phyloP scores from a whole-genome alignment of 78 protist genomes.

The Dictyostelium capitatum region DNA sequence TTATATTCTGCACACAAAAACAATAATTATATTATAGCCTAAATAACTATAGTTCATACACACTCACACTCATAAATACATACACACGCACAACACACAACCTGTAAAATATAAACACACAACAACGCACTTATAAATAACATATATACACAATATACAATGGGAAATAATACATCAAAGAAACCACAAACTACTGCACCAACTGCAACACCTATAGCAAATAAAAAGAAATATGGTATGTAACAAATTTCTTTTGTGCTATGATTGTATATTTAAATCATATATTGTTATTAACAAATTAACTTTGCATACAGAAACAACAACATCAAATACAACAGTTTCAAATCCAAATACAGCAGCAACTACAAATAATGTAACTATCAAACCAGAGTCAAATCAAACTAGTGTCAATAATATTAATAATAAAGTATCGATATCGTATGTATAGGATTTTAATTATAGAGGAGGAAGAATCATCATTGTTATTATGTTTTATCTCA shows the following conservation, averaged over 20 bases:
- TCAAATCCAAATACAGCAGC: background rate
- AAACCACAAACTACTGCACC: background rate
- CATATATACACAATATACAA: background rate
- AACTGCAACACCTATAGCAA: background rate
- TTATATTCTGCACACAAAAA: no score
- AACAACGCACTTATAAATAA: no score
- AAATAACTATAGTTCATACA: no score
- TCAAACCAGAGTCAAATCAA: background rate
- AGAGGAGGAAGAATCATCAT: background rate
- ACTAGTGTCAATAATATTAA: constrained; percentile 24
- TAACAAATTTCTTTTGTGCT: no score
- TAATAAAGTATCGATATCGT: constrained; percentile 28
- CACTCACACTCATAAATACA: no score
- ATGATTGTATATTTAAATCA: no score
- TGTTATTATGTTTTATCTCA: no score
- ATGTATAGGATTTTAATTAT: background rate
- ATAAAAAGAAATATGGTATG: constrained; percentile 28
- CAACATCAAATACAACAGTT: background rate
- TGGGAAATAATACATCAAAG: constrained; percentile 36
- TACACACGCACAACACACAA: no score
- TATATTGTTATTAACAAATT: no score
- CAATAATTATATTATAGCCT: no score
- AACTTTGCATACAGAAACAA: background rate
- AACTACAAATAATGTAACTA: background rate
- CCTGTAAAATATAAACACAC: no score